phyloP scores from a whole-genome alignment of 441 rosid species.

The Pelargonium australe region DNA sequence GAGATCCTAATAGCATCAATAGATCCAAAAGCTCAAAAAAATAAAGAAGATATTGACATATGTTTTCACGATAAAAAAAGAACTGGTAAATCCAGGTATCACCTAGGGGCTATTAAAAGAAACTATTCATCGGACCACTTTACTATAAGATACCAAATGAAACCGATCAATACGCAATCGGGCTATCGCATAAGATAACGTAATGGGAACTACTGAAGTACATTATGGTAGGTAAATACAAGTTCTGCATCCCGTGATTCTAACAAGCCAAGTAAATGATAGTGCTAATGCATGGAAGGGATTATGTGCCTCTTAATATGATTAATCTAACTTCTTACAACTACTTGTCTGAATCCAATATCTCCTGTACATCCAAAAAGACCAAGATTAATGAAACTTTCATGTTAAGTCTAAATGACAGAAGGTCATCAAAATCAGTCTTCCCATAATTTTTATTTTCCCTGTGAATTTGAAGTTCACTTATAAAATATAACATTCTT shows the following conservation, averaged over 20 bases:
- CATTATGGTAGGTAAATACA: background rate
- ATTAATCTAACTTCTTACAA: background rate
- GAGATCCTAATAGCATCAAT: conserved; percentile 1
- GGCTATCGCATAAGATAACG: no score
- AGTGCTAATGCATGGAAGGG: background rate
- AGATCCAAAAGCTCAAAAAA: background rate
- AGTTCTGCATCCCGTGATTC: background rate
- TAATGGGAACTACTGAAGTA: background rate
- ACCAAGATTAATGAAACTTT: background rate
- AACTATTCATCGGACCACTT: background rate
- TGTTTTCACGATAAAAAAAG: background rate
- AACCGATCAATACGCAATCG: background rate
- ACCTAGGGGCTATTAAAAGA: background rate
- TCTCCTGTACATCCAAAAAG: background rate
- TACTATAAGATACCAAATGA: background rate
- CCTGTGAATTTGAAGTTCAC: background rate
- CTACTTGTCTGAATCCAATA: background rate
- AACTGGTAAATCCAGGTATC: background rate
- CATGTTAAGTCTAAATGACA: no score
- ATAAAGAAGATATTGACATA: background rate
- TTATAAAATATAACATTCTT: background rate
- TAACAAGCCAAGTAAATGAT: background rate
- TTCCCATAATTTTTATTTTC: no score
- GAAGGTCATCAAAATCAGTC: no score
- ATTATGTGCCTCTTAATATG: background rate